Percentiles rank a stretch among this genome's conserved stretches.
phyloP scores from a whole-genome alignment of 371 early-diverging fungal species.

The Mortierella sp. region DNA sequence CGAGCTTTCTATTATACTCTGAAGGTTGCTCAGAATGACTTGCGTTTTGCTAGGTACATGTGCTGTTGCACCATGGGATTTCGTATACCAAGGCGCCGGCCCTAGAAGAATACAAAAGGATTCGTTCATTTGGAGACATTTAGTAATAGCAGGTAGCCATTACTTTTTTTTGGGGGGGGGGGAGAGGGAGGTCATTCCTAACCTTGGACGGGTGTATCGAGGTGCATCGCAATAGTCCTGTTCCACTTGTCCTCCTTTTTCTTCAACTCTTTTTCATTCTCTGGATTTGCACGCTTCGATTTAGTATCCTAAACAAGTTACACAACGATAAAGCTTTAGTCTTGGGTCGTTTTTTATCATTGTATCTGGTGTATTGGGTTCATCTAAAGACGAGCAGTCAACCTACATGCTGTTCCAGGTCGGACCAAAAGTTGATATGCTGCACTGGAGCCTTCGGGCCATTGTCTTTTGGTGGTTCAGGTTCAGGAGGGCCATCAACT shows the following conservation, averaged over 20 bases:
- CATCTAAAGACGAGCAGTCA: background rate
- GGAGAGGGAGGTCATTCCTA: background rate
- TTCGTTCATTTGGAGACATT: background rate
- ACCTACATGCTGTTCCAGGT: constrained; percentile 55
- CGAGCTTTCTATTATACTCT: background rate
- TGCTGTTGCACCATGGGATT: constrained; percentile 1
- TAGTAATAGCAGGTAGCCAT: background rate
- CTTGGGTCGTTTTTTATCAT: background rate
- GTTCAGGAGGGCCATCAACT: background rate
- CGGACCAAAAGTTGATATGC: constrained; percentile 70
- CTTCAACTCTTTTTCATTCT: constrained; percentile 67
- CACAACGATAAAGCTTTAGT: background rate
- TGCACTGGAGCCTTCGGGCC: constrained; percentile 7
- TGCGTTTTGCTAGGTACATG: constrained; percentile 1
- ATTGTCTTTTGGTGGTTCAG: too few relatives aligned
- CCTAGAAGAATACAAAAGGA: constrained; percentile 2
- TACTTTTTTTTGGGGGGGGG: background rate
- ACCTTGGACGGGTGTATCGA: constrained; percentile 63
- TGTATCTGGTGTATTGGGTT: background rate
- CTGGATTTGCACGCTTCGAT: constrained; percentile 57
- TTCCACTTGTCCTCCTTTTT: constrained; percentile 67
- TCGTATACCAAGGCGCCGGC: constrained; percentile 26
- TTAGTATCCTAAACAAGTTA: constrained; percentile 11
- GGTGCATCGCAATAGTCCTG: constrained; percentile 72
- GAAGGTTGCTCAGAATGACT: background rate